Evolutionary conservation across 2,329 filamentous ascomycete species (phyloP).

Genomic region (Ophiocordyceps polyrhachis-furcata): DNA sequence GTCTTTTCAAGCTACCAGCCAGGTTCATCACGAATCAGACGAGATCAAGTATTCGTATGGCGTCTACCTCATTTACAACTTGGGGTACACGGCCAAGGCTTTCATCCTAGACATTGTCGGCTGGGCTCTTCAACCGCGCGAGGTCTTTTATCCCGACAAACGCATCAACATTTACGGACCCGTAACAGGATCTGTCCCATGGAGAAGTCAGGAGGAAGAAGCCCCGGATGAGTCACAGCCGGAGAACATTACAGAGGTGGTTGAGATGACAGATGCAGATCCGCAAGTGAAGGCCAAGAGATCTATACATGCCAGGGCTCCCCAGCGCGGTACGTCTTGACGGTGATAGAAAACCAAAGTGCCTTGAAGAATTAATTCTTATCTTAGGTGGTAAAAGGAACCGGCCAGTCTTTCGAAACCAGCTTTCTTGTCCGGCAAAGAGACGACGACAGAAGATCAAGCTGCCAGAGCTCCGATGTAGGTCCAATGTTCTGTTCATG

Average conservation of each 20-base stretch:
- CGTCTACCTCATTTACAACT: not conserved
- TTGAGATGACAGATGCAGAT: not conserved
- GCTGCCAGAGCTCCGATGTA: constrained; percentile 1
- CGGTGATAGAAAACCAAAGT: not conserved
- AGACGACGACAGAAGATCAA: not conserved
- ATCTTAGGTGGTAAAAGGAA: not conserved
- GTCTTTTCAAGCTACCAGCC: not conserved
- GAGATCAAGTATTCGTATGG: constrained; percentile 1
- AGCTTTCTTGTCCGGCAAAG: not conserved
- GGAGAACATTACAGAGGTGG: not conserved
- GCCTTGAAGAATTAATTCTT: not conserved
- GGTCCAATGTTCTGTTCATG: not conserved
- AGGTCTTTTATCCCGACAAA: not conserved
- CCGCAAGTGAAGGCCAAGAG: not conserved
- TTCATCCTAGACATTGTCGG: not conserved
- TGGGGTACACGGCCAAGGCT: not conserved
- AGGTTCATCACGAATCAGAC: not conserved
- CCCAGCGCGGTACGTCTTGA: not conserved
- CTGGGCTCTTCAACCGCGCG: constrained; percentile 1
- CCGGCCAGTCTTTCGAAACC: not conserved
- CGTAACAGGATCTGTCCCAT: not conserved
- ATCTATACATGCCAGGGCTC: not conserved
- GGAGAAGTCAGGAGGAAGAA: not conserved
- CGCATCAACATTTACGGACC: constrained; percentile 1
- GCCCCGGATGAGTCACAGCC: too few relatives aligned